A percentile compares a stretch with the other conserved stretches of the same genome.
Evolutionary conservation across 164 flowering plant species (phyloP).

Genomic region (Vitis riparia): DNA sequence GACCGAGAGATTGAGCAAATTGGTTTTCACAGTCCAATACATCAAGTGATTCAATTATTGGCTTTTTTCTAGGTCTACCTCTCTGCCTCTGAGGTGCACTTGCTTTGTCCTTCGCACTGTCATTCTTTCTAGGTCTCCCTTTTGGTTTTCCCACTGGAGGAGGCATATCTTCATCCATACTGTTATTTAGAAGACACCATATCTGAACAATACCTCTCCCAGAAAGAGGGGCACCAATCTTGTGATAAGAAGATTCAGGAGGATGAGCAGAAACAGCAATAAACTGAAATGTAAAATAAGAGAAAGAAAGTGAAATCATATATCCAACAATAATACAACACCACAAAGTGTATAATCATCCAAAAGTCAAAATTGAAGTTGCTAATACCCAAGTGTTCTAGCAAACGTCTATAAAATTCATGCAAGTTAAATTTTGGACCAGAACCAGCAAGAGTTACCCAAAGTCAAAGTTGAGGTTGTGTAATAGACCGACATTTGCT

Average conservation of each 20-base stretch:
- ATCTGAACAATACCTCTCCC: conserved; percentile 91
- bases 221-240: conserved; percentile 65
- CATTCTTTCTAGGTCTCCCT: too few species aligned
- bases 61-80: conserved; percentile 63
- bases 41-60: conserved; percentile 19
- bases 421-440: too few species aligned
- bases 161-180: conserved; percentile 18
- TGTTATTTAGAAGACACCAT: conserved; percentile 71
- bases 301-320: neutral
- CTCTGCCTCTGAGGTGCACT: conserved; percentile 44
- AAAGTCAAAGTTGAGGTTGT: too few species aligned
- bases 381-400: too few species aligned
- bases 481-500: too few species aligned
- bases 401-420: too few species aligned
- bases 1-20: conserved; percentile 23
- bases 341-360: too few species aligned
- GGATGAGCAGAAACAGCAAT: conserved; percentile 98
- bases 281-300: conserved; percentile 46
- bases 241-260: conserved; percentile 88
- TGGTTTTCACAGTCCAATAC: conserved; percentile 13
- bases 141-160: conserved; percentile 21
- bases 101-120: neutral
- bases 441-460: too few species aligned
- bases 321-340: neutral
- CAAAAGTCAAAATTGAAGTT: too few species aligned